Evolutionary conservation across 2,329 filamentous ascomycete genomes (phyloP).

Genomic region (Cercospora berteroae): DNA sequence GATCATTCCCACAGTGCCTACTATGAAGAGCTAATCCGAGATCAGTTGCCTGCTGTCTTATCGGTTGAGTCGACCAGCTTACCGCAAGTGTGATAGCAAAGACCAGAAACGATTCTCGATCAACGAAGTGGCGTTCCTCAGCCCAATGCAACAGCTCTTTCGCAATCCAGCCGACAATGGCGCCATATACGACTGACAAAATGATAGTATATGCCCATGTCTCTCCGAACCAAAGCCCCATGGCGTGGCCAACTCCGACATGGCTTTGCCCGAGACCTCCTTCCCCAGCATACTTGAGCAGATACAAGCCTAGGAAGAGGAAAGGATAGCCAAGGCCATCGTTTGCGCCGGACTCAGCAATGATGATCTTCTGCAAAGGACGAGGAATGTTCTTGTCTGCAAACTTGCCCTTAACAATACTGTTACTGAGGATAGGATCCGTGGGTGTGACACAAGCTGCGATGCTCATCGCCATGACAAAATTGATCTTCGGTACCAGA

Average conservation of each 20-base stretch:
- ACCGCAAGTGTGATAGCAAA: slow-evolving; percentile 79
- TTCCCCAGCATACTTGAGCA: slow-evolving; percentile 71
- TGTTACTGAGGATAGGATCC: slow-evolving; percentile 82
- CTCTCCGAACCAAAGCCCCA: slow-evolving; percentile 79
- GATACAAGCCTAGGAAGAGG: slow-evolving; percentile 77
- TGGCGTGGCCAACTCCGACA: slow-evolving; percentile 64
- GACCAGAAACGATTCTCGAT: slow-evolving; percentile 82
- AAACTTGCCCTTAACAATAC: slow-evolving; percentile 90
- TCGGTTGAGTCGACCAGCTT: too few relatives aligned
- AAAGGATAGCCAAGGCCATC: slow-evolving; percentile 89
- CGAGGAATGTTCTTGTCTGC: slow-evolving; percentile 86
- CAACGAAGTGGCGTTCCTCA: slow-evolving; percentile 75
- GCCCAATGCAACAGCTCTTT: slow-evolving; percentile 83
- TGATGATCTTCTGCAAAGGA: slow-evolving; percentile 67
- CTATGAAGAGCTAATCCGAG: slow-evolving; percentile 65
- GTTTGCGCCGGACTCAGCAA: slow-evolving; percentile 77
- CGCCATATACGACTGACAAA: slow-evolving; percentile 74
- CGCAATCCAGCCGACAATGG: slow-evolving; percentile 73
- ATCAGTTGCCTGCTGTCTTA: background rate
- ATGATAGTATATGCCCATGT: slow-evolving; percentile 82
- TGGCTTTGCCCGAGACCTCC: slow-evolving; percentile 51
- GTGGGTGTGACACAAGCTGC: slow-evolving; percentile 90
- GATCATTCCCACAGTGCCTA: slow-evolving; percentile 81
- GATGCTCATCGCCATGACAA: slow-evolving; percentile 75
- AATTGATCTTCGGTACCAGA: slow-evolving; percentile 67